These are phyloP conservation scores for Echria macrotheca DNA, from an alignment of 495 filamentous ascomycete species.

Conservation along the genomic window DNA sequence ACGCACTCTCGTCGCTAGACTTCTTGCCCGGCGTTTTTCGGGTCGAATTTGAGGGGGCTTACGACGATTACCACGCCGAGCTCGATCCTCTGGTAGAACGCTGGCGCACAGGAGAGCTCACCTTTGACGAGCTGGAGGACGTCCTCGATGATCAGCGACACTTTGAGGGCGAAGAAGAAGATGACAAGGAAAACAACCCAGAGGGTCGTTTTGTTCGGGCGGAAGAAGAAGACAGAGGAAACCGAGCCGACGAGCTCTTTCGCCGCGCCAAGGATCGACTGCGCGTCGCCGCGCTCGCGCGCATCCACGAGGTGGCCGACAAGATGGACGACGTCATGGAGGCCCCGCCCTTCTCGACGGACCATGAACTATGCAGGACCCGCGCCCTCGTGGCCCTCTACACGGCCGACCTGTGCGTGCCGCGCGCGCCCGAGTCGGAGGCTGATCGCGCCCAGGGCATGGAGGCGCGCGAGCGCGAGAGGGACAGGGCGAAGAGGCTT, in stretches of 20 bases:
- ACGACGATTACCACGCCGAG: conserved; percentile 21
- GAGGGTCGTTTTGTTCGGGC: not conserved
- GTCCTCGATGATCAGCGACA: too few relatives aligned
- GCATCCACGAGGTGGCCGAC: conserved; percentile 46
- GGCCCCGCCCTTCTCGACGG: conserved; percentile 59
- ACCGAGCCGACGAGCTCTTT: too few relatives aligned
- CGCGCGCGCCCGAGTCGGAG: conserved; percentile 15
- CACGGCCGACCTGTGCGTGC: conserved; percentile 53
- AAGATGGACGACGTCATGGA: conserved; percentile 61
- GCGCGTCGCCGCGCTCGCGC: conserved; percentile 20
- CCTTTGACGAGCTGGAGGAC: not conserved
- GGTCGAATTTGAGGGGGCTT: conserved; percentile 34
- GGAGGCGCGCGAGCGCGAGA: conserved; percentile 20
- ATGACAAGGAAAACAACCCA: not conserved
- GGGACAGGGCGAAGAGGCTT: conserved; percentile 21
- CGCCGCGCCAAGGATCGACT: conserved; percentile 22
- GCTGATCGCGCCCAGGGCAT: conserved; percentile 22
- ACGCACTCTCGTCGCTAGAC: conserved; percentile 29
- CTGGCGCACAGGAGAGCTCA: not conserved
- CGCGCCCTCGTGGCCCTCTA: conserved; percentile 64
- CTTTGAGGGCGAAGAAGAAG: conserved; percentile 2
- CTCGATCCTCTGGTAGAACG: conserved; percentile 12
- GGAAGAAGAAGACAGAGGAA: too few relatives aligned
- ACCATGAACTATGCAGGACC: conserved; percentile 52
- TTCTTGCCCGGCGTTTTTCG: conserved; percentile 39